phyloP scores from a whole-genome alignment of 768 basidiomycete species.

The Rhodocollybia butyracea region DNA sequence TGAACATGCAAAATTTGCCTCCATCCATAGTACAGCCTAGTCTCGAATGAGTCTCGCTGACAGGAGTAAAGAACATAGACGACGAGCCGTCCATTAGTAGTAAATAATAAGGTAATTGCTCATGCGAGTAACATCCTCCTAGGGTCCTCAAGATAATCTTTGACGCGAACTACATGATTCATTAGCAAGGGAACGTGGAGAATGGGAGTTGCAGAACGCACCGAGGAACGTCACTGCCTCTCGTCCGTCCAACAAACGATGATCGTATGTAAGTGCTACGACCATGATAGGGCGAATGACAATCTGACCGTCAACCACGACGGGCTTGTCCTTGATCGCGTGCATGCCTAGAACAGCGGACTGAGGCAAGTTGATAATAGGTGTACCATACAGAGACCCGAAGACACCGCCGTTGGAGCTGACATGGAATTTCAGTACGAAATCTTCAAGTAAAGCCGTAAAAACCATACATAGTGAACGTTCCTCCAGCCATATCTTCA shows the following conservation, averaged over 20 bases:
- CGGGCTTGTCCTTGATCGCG: slow-evolving; percentile 85
- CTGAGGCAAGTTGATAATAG: slow-evolving; percentile 97
- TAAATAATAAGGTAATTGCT: too few species aligned
- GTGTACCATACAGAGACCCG: slow-evolving; percentile 93
- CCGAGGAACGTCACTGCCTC: slow-evolving; percentile 98
- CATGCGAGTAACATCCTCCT: slow-evolving; percentile 76
- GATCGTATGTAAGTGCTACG: slow-evolving; percentile 91
- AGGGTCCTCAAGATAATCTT: slow-evolving; percentile 95
- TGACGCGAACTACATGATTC: slow-evolving; percentile 67
- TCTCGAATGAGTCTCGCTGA: too few species aligned
- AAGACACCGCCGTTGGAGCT: slow-evolving; percentile 99
- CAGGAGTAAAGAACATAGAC: too few species aligned
- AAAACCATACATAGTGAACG: slow-evolving; percentile 88
- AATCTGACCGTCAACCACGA: slow-evolving; percentile 92
- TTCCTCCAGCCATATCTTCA: slow-evolving; percentile 97
- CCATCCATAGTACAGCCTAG: too few species aligned
- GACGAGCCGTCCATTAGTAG: too few species aligned
- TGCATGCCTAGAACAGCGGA: slow-evolving; percentile 94
- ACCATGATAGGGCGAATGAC: slow-evolving; percentile 98
- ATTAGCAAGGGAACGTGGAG: background rate
- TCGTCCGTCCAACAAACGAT: slow-evolving; percentile 90
- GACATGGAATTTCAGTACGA: background rate
- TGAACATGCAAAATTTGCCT: too few species aligned
- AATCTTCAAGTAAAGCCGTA: slow-evolving; percentile 5
- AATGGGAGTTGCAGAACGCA: slow-evolving; percentile 39